Evolutionary conservation across 1,139 yeast genomes (phyloP).

Genomic region (Debaryomyces fabryi): DNA sequence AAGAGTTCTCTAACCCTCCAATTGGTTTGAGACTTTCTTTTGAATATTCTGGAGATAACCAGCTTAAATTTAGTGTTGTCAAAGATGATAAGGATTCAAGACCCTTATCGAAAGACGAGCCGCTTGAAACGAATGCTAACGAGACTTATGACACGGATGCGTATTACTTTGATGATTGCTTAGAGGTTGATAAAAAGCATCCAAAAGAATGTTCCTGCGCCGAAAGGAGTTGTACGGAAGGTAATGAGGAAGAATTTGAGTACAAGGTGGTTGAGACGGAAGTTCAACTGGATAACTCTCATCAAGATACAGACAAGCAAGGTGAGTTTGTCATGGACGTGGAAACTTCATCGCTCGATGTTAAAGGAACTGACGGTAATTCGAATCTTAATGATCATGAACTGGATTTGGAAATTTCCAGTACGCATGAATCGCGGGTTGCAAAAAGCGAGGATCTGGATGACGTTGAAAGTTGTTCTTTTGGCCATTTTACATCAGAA

Average conservation of each 20-base stretch:
- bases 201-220: neutral
- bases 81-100: neutral
- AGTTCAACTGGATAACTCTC: neutral
- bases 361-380: neutral
- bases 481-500: neutral
- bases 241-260: neutral
- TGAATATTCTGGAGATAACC: conserved; percentile 15
- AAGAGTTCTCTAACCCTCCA: conserved; percentile 26
- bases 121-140: neutral
- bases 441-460: neutral
- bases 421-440: neutral
- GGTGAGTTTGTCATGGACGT: neutral
- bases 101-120: neutral
- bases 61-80: neutral
- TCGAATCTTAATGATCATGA: neutral
- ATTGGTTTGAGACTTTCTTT: conserved; percentile 29
- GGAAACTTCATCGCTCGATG: neutral
- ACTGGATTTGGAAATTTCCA: neutral
- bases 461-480: neutral
- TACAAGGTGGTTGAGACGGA: neutral
- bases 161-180: neutral
- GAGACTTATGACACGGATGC: conserved; percentile 1
- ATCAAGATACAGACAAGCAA: neutral
- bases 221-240: neutral
- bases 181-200: neutral